Percentiles rank a stretch among this genome's conserved stretches.
Evolutionary conservation across 2,329 filamentous ascomycete species (phyloP).

Genomic region (Microsporum canis): DNA sequence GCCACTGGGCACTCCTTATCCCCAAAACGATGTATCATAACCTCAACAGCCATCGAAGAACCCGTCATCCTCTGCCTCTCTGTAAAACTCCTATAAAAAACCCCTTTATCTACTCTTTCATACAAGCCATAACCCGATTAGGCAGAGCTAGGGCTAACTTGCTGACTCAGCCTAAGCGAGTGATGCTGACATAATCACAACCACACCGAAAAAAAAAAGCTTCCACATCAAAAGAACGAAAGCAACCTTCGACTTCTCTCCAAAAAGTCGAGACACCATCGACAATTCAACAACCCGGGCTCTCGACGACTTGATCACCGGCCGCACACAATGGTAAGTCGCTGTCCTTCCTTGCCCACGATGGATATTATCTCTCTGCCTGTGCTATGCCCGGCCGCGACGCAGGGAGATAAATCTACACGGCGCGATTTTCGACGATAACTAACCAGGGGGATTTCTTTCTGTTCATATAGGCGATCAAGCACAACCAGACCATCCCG

Average conservation of each 20-base stretch:
- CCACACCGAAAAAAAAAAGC: constrained; percentile 32
- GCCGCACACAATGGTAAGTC: constrained; percentile 41
- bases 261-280: constrained; percentile 36
- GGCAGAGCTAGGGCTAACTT: constrained; percentile 16
- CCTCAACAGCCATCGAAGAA: not conserved
- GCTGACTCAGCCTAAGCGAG: constrained; percentile 35
- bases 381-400: not conserved
- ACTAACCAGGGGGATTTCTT: not conserved
- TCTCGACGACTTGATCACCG: constrained; percentile 38
- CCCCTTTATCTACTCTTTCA: not conserved
- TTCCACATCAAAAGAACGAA: constrained; percentile 26
- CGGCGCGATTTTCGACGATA: not conserved
- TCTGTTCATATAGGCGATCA: constrained; percentile 62
- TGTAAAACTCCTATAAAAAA: not conserved
- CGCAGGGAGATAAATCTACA: not conserved
- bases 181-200: constrained; percentile 23
- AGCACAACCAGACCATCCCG: constrained; percentile 98
- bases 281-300: constrained; percentile 31
- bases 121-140: constrained; percentile 9
- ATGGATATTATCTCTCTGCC: constrained; percentile 7
- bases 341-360: not conserved
- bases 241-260: constrained; percentile 18
- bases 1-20: not conserved
- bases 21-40: not conserved
- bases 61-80: not conserved